Evolutionary conservation across 805 yeast species (phyloP), one percentile per base, ranked within the genome.

Genomic region (Metschnikowia santaceciliae): DNA sequence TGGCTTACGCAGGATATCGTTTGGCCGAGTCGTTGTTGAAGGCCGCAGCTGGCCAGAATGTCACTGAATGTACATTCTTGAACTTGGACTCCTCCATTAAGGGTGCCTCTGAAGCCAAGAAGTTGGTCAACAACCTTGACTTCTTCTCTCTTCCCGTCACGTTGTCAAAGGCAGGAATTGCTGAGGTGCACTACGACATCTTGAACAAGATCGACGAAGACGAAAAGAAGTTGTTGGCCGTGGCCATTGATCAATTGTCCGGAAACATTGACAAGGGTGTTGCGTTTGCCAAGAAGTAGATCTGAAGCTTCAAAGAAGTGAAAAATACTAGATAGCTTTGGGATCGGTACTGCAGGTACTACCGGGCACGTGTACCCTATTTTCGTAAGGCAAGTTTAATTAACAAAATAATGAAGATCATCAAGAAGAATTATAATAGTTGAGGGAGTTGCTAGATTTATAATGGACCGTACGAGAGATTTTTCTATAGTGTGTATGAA

Each of bases 1-100:
- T 91, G 97, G 97, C 97, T 8, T 86, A 84, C 62, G 96, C 97
- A 34, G 97, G 96, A 34, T 88, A 80, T 76, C 79, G 84, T 60
- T 86, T 90, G 67, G 87, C 90, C 32, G 84, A 81, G 56, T 65
- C 75, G 60, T 69, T 74, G 52, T 64, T 74, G 60, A 63, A 63
- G 55, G 74, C 77, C 2, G 54, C 56, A n/a, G 32, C 43, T 15
- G 61, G 61, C 35, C 48, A 48, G 41, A 59, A 30, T 6, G 65
- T 69, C 30, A 71, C 77, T 35, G 80, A 79, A 59, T 78, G 82
- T 54, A 74, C 82, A 32, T 80, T 73, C 63, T 73, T 80, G 62
- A 73, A 77, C 58, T 69, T 81, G 62, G 81, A 82, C 61, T 50
- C 65, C 23, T 65, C 74, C 35, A 76, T 80, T 51, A 67, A 71